phyloP scores from a whole-genome alignment of 768 basidiomycete species.

The Boletales sp. region DNA sequence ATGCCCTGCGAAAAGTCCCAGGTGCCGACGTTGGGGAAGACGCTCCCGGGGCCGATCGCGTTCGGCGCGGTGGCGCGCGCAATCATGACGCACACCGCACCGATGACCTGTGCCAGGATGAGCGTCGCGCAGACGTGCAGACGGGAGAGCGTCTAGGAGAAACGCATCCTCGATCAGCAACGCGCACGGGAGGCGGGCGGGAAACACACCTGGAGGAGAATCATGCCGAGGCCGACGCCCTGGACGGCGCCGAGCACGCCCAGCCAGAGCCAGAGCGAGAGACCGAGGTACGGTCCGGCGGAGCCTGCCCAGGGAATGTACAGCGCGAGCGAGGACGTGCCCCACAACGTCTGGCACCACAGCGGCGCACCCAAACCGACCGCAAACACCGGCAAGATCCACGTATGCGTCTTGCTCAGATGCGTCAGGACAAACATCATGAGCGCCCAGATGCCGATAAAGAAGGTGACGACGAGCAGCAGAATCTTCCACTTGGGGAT shows the following conservation, averaged over 20 bases:
- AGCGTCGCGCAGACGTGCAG: slow-evolving; percentile 93
- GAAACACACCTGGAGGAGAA: slow-evolving; percentile 58
- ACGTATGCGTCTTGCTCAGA: slow-evolving; percentile 92
- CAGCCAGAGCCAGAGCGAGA: slow-evolving; percentile 92
- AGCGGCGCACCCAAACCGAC: slow-evolving; percentile 91
- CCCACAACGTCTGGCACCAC: slow-evolving; percentile 98
- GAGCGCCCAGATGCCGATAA: slow-evolving; percentile 80
- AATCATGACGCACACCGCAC: slow-evolving; percentile 87
- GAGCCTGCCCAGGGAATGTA: slow-evolving; percentile 92
- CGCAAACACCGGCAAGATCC: slow-evolving; percentile 92
- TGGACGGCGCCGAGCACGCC: slow-evolving; percentile 93
- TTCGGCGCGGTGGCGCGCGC: slow-evolving; percentile 90
- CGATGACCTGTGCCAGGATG: slow-evolving; percentile 86
- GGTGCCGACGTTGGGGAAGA: slow-evolving; percentile 88
- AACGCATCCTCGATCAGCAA: too few species aligned
- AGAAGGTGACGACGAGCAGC: slow-evolving; percentile 78
- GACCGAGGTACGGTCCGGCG: slow-evolving; percentile 84
- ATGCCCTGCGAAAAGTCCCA: slow-evolving; percentile 84
- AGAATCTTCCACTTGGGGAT: slow-evolving; percentile 83
- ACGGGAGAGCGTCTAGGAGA: slow-evolving; percentile 81
- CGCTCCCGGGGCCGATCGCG: slow-evolving; percentile 80
- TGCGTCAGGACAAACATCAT: slow-evolving; percentile 73
- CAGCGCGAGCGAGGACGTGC: slow-evolving; percentile 87
- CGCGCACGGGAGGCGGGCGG: too few species aligned
- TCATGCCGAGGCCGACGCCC: slow-evolving; percentile 92